phyloP scores from a whole-genome alignment of 257 asterid genomes.

The Penstemon davidsonii region DNA sequence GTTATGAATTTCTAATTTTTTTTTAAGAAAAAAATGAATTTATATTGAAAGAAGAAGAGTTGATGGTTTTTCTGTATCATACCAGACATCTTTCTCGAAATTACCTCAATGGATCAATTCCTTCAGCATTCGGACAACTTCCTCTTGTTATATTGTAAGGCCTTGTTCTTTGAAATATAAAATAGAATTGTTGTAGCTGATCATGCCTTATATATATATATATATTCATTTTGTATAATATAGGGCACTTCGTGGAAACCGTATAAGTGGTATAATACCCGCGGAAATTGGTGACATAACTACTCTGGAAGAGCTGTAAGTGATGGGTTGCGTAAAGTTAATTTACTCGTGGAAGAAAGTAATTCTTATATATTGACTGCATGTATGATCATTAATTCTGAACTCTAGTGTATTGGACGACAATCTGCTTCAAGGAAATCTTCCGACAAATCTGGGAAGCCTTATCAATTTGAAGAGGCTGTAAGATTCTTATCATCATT shows the following conservation, averaged over 20 bases:
- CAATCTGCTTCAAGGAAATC: conserved; percentile 79
- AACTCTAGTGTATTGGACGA: conserved; percentile 65
- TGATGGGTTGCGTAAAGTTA: conserved; percentile 19
- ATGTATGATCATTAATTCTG: conserved; percentile 30
- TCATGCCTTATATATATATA: too few relatives aligned
- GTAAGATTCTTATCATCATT: conserved; percentile 55
- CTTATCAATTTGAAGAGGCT: conserved; percentile 59
- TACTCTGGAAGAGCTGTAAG: conserved; percentile 74
- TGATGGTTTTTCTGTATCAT: conserved; percentile 27
- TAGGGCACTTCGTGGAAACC: conserved; percentile 80
- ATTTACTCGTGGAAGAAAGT: conserved; percentile 16
- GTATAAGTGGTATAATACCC: conserved; percentile 69
- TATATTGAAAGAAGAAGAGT: conserved; percentile 4
- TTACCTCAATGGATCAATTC: conserved; percentile 76
- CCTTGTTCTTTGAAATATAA: not conserved
- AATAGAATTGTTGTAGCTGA: not conserved
- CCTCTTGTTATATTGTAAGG: conserved; percentile 60
- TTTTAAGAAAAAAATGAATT: too few relatives aligned
- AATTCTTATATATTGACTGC: conserved; percentile 26
- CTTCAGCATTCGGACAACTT: conserved; percentile 49
- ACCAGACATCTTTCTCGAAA: conserved; percentile 76
- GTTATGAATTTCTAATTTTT: too few relatives aligned
- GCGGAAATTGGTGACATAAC: conserved; percentile 66
- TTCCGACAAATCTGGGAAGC: conserved; percentile 63
- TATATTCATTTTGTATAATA: conserved; percentile 17